These are phyloP conservation scores for Rhizophagus clarus DNA, from an alignment of 192 early-diverging fungal species.

Conservation along the genomic window DNA sequence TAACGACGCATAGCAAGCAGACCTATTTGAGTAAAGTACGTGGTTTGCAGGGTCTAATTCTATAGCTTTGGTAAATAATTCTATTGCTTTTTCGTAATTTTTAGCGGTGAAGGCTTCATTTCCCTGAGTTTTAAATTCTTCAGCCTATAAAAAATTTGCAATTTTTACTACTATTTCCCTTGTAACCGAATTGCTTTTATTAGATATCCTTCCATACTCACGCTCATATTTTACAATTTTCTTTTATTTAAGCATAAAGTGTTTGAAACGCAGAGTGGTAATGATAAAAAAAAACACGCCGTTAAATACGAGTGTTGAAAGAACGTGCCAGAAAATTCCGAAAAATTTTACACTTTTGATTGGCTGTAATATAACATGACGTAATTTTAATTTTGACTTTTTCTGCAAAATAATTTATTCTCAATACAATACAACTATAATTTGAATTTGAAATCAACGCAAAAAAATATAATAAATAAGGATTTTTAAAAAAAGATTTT, in stretches of 20 bases:
- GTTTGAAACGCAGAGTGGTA: too few species aligned
- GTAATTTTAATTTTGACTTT: too few species aligned
- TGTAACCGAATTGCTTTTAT: not conserved
- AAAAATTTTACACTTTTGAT: not conserved
- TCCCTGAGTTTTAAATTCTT: slow-evolving; percentile 56
- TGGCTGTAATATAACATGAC: too few species aligned
- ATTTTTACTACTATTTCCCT: too few species aligned
- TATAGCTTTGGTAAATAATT: slow-evolving; percentile 81
- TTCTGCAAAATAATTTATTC: too few species aligned
- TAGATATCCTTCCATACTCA: not conserved
- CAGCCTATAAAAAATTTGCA: not conserved
- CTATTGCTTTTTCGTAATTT: slow-evolving; percentile 75
- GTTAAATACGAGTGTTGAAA: not conserved
- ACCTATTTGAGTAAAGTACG: slow-evolving; percentile 93
- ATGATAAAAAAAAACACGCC: too few species aligned
- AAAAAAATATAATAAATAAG: too few species aligned
- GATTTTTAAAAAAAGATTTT: too few species aligned
- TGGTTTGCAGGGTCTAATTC: slow-evolving; percentile 86
- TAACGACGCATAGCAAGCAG: slow-evolving; percentile 77
- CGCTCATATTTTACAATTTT: not conserved
- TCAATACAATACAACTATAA: too few species aligned
- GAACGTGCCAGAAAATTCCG: not conserved
- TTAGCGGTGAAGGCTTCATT: slow-evolving; percentile 86
- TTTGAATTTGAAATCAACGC: too few species aligned
- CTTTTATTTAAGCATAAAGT: not conserved